Conservation (phyloP, 108 stramenopile species). For the Heterococcus sp. region DNA sequence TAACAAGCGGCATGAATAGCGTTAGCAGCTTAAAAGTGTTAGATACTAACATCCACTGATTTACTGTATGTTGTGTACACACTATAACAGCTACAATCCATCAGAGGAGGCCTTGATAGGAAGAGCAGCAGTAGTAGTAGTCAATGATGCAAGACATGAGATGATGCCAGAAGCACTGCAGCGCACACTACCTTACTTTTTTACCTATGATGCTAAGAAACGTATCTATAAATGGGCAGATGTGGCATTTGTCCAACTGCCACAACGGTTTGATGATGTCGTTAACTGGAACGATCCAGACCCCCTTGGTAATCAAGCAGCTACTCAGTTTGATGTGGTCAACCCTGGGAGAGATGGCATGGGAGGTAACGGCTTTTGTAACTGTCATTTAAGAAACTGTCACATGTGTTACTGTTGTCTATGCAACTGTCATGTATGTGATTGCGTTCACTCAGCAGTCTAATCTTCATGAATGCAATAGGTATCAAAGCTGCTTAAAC, state of each 20-base stretch:
- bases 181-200: conserved; percentile 38
- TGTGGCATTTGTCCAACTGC: conserved; percentile 21
- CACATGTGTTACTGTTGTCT: not conserved
- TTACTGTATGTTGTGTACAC: too few species aligned
- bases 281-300: conserved; percentile 25
- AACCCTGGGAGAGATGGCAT: conserved; percentile 32
- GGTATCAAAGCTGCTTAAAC: too few species aligned
- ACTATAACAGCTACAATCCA: conserved; percentile 20
- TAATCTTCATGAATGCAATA: too few species aligned
- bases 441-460: not conserved
- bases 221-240: conserved; percentile 28
- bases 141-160: conserved; percentile 33
- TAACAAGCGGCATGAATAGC: too few species aligned
- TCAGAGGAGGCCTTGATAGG: conserved; percentile 24
- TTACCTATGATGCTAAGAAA: conserved; percentile 14
- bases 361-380: conserved; percentile 14
- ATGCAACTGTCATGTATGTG: not conserved
- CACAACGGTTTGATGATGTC: conserved; percentile 29
- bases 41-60: too few species aligned
- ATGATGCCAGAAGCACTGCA: conserved; percentile 30
- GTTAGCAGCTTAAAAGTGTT: too few species aligned
- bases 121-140: conserved; percentile 11
- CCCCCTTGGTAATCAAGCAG: conserved; percentile 36
- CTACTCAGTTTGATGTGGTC: conserved; percentile 34
- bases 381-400: too few species aligned